Conservation (phyloP, 352 stramenopile species). For the Phytophthora hybrid region DNA sequence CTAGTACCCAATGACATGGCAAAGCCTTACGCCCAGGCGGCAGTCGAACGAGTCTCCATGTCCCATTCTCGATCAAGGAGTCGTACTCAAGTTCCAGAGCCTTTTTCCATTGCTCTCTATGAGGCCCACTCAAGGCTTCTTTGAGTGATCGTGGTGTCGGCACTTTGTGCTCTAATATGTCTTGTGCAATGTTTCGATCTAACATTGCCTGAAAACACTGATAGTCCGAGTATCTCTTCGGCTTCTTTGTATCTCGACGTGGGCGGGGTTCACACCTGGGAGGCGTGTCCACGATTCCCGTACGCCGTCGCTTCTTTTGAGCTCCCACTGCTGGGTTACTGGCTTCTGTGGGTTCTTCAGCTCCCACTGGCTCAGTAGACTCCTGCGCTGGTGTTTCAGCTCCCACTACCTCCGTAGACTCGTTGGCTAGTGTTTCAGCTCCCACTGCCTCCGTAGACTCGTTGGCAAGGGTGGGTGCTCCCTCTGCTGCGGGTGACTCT, state of each 20-base stretch:
- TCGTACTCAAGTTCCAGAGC: conserved; percentile 5
- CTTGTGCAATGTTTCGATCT: background rate
- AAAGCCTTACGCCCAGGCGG: too few relatives aligned
- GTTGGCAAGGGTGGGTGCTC: too few relatives aligned
- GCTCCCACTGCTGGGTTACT: background rate
- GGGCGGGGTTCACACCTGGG: background rate
- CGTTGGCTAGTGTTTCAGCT: too few relatives aligned
- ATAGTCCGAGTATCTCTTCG: conserved; percentile 2
- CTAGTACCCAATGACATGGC: too few relatives aligned
- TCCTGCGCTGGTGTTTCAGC: background rate
- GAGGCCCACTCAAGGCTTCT: background rate
- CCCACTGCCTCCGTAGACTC: too few relatives aligned
- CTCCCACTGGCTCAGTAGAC: background rate
- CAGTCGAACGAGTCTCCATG: background rate
- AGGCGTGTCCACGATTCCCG: background rate
- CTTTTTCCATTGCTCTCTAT: conserved; percentile 7
- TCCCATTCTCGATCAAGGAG: conserved; percentile 9
- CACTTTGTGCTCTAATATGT: conserved; percentile 8
- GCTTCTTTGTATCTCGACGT: conserved; percentile 3
- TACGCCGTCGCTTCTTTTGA: background rate
- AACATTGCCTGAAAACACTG: conserved; percentile 1
- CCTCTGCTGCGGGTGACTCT: too few relatives aligned
- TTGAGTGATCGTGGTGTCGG: conserved; percentile 4
- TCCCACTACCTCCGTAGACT: too few relatives aligned
- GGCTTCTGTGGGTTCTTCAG: background rate